Evolutionary conservation across 2,329 filamentous ascomycete genomes (phyloP).

Genomic region (Colletotrichum acutatum): DNA sequence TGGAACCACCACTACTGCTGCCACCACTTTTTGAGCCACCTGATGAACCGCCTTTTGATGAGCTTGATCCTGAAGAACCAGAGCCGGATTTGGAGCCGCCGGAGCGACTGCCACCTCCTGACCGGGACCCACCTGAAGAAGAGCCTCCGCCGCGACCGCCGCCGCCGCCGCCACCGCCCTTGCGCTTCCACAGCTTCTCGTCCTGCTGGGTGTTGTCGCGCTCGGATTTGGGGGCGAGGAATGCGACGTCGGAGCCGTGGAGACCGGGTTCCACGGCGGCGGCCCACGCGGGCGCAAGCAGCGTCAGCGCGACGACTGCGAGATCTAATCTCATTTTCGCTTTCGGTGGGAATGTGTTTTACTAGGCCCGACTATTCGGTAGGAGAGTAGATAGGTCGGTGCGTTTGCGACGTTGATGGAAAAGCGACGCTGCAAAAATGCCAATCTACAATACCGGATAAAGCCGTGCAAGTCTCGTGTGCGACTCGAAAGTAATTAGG

Average conservation of each 20-base stretch:
- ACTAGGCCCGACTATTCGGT: not conserved
- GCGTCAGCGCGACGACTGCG: constrained; percentile 43
- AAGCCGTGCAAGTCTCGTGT: not conserved
- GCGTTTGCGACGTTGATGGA: not conserved
- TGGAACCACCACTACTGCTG: constrained; percentile 33
- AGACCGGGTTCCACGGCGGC: constrained; percentile 39
- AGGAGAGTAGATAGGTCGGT: not conserved
- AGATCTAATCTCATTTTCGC: constrained; percentile 46
- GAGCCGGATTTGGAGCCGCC: constrained; percentile 19
- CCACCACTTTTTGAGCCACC: constrained; percentile 17
- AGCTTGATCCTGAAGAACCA: constrained; percentile 36
- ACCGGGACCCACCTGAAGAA: constrained; percentile 25
- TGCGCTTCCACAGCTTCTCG: constrained; percentile 68
- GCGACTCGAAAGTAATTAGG: not conserved
- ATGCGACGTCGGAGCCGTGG: constrained; percentile 24
- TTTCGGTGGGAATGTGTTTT: not conserved
- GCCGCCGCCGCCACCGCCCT: constrained; percentile 68
- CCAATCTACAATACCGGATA: not conserved
- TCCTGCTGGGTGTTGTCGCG: constrained; percentile 34
- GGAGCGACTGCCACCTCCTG: not conserved
- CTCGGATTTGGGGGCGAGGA: constrained; percentile 36
- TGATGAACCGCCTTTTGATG: constrained; percentile 40
- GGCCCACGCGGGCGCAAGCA: constrained; percentile 38
- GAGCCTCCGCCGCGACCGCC: constrained; percentile 50
- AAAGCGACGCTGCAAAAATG: not conserved